Evolutionary conservation across 2,329 filamentous ascomycete genomes (phyloP).

Genomic region (Paramyrothecium roridum): DNA sequence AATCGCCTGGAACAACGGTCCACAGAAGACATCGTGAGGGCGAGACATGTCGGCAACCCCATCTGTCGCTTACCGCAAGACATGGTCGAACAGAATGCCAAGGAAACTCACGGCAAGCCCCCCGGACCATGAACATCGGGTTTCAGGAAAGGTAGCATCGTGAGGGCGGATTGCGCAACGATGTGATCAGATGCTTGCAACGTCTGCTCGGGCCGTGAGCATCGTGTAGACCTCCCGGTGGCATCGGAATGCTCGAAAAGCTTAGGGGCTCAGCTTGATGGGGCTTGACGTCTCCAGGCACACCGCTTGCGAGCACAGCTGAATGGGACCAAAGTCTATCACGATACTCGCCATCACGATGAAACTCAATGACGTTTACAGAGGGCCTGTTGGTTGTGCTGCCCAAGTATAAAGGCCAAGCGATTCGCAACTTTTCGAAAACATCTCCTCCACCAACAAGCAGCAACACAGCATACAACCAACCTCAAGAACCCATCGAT

Average conservation of each 20-base stretch:
- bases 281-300: neutral
- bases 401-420: neutral
- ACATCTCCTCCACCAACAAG: neutral
- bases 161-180: neutral
- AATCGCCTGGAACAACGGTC: too few relatives aligned
- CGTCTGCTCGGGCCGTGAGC: neutral
- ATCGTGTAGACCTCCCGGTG: neutral
- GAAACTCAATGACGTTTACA: neutral
- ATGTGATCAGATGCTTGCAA: neutral
- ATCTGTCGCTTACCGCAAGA: too few relatives aligned
- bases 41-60: too few relatives aligned
- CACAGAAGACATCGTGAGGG: too few relatives aligned
- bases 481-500: neutral
- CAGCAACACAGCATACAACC: neutral
- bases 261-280: neutral
- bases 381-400: neutral
- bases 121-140: too few relatives aligned
- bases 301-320: neutral
- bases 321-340: neutral
- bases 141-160: too few relatives aligned
- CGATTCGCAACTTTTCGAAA: neutral
- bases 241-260: neutral
- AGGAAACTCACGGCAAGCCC: too few relatives aligned
- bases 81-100: too few relatives aligned
- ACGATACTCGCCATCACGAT: neutral